These are phyloP conservation scores for Rubroboletus satanas DNA, from an alignment of 768 basidiomycete genomes.

Conservation along the genomic window DNA sequence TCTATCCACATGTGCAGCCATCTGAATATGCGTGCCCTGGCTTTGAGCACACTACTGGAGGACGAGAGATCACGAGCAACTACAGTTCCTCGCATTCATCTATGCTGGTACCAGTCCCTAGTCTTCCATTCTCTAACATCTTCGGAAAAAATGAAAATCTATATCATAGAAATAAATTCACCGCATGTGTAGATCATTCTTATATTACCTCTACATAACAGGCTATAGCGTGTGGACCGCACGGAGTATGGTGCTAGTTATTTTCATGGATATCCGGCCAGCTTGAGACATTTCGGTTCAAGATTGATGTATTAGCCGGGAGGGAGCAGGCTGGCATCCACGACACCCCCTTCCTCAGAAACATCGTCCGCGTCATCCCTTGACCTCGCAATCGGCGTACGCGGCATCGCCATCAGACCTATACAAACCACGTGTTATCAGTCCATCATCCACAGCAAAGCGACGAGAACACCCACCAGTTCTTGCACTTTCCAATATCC, in stretches of 20 bases:
- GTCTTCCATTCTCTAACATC: no score
- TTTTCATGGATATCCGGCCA: background rate
- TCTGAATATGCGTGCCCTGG: no score
- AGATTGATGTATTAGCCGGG: conserved; percentile 60
- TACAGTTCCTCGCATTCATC: no score
- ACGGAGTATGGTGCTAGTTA: background rate
- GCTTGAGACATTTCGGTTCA: no score
- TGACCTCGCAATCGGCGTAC: conserved; percentile 75
- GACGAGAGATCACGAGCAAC: background rate
- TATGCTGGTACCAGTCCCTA: no score
- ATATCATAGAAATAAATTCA: background rate
- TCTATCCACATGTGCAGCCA: no score
- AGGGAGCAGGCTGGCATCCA: conserved; percentile 91
- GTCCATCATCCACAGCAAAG: background rate
- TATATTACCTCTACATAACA: background rate
- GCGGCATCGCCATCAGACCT: conserved; percentile 98
- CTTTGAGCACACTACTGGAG: no score
- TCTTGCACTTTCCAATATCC: conserved; percentile 90
- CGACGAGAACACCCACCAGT: conserved; percentile 58
- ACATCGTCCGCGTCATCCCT: conserved; percentile 56
- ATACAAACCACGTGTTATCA: background rate
- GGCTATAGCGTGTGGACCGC: background rate
- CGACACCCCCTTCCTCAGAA: conserved; percentile 48
- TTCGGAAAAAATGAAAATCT: background rate
- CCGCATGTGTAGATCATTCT: background rate